phyloP scores from a whole-genome alignment of 306 rosid genomes.

The Alnus rubra region DNA sequence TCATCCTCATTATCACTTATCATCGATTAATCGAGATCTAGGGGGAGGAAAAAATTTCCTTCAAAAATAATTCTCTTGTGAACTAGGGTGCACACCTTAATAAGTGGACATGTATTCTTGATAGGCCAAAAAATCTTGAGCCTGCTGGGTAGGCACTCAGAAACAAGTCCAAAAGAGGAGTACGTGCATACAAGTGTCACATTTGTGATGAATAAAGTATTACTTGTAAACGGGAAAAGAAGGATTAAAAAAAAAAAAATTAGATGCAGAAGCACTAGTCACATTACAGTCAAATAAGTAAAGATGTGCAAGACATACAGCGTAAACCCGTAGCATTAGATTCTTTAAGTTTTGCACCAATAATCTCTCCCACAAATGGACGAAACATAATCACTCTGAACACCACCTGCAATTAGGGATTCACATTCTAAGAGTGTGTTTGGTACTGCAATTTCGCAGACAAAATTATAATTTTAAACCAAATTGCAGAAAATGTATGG shows the following conservation, averaged over 20 bases:
- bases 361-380: conserved; percentile 74
- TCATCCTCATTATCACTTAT: neutral
- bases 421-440: neutral
- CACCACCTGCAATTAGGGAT: conserved; percentile 47
- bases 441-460: too few species aligned
- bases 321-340: conserved; percentile 61
- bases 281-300: conserved; percentile 23
- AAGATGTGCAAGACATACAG: conserved; percentile 37
- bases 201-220: neutral
- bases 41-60: neutral
- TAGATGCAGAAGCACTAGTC: conserved; percentile 2
- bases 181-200: conserved; percentile 4
- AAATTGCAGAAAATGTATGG: too few species aligned
- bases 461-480: too few species aligned
- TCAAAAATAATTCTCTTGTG: neutral
- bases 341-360: conserved; percentile 57
- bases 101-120: neutral
- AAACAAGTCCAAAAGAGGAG: neutral
- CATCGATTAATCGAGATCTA: neutral
- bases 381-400: conserved; percentile 71
- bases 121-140: neutral
- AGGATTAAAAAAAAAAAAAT: neutral
- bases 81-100: neutral
- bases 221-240: neutral
- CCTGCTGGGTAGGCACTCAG: neutral